Percentiles rank a stretch among this genome's conserved stretches.
These are phyloP conservation scores for Thymus quinquecostatus DNA, from an alignment of 257 asterid species.

Conservation along the genomic window DNA sequence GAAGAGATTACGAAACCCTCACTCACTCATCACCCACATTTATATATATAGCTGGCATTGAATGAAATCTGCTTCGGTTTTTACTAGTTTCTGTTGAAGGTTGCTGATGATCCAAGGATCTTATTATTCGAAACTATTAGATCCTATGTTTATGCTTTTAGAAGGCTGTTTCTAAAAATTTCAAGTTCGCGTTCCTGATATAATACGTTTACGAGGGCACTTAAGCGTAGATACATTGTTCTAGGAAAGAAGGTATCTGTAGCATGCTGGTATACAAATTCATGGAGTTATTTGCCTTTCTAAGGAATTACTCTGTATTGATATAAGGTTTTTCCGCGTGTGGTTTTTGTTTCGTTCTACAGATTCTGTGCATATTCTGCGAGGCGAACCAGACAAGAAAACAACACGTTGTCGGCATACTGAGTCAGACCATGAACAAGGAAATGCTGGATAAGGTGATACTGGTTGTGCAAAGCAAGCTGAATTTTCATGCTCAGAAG, in stretches of 20 bases:
- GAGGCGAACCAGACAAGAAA: constrained; percentile 43
- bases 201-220: background rate
- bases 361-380: constrained; percentile 51
- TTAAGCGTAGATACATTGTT: background rate
- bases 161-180: background rate
- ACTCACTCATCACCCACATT: no score
- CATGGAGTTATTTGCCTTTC: background rate
- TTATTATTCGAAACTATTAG: background rate
- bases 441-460: constrained; percentile 51
- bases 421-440: constrained; percentile 44
- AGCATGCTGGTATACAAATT: background rate
- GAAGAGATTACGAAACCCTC: no score
- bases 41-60: no score
- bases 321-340: constrained; percentile 1
- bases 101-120: background rate
- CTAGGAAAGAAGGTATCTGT: background rate
- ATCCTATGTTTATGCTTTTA: background rate
- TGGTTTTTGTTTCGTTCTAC: background rate
- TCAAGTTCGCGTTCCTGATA: background rate
- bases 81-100: background rate
- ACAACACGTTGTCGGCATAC: constrained; percentile 33
- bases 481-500: constrained; percentile 49
- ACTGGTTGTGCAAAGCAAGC: constrained; percentile 49
- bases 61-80: no score
- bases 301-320: background rate